Percentiles rank a stretch among this genome's conserved stretches.
These are phyloP conservation scores for Vigna mungo DNA, from an alignment of 306 rosid genomes.

Conservation along the genomic window DNA sequence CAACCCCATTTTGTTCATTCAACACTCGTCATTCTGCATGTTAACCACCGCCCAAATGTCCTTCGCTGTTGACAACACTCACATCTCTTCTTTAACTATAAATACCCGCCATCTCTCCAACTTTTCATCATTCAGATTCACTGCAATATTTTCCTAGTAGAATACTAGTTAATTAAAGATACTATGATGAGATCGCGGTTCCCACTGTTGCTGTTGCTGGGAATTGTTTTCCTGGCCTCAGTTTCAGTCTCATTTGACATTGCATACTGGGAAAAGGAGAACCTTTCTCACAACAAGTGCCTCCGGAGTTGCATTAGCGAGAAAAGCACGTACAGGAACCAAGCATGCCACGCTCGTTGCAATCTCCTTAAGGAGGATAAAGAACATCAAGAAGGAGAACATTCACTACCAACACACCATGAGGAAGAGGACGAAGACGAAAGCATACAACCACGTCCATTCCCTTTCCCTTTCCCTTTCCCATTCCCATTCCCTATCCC, in stretches of 20 bases:
- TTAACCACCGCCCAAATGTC: constrained; percentile 3
- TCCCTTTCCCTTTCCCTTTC: background rate
- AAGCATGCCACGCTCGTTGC: constrained; percentile 41
- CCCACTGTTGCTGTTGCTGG: constrained; percentile 43
- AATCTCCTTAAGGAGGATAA: background rate
- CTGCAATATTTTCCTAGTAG: too few species aligned
- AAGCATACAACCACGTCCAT: too few species aligned
- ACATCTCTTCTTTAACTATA: constrained; percentile 15
- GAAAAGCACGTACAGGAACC: background rate
- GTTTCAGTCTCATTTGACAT: constrained; percentile 6
- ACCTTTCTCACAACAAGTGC: background rate
- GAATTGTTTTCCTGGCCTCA: constrained; percentile 34
- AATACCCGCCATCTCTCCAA: background rate
- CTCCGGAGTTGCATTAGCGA: background rate
- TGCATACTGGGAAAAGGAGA: background rate
- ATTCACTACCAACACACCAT: background rate
- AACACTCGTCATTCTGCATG: constrained; percentile 44
- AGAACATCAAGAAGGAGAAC: background rate
- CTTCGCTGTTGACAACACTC: background rate
- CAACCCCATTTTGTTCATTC: constrained; percentile 27
- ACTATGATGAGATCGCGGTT: constrained; percentile 25
- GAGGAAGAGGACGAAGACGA: background rate
- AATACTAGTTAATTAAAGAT: background rate
- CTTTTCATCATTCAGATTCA: background rate
- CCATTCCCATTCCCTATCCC: too few species aligned